These are phyloP conservation scores for Trametes gibbosa DNA, from an alignment of 768 basidiomycete species.

Conservation along the genomic window DNA sequence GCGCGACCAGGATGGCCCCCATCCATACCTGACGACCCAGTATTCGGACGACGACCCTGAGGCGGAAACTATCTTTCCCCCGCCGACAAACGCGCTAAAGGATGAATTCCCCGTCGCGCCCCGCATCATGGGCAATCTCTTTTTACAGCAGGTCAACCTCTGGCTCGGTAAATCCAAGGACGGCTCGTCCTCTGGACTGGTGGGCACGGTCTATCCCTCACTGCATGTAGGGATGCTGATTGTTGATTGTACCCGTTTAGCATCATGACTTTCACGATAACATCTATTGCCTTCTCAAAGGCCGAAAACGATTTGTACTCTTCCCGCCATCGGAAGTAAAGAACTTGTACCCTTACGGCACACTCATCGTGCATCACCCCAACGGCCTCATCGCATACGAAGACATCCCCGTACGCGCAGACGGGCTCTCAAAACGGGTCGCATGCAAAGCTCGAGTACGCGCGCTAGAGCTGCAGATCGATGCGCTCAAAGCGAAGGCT, in stretches of 20 bases:
- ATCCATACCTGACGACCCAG: conserved; percentile 31
- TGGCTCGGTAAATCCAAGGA: conserved; percentile 31
- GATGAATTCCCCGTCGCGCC: conserved; percentile 30
- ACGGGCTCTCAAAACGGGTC: conserved; percentile 25
- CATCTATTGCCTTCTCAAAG: conserved; percentile 30
- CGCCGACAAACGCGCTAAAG: conserved; percentile 27
- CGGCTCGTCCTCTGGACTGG: conserved; percentile 31
- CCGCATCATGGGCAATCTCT: conserved; percentile 30
- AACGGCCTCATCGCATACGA: conserved; percentile 33
- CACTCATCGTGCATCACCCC: conserved; percentile 23
- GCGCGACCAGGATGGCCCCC: conserved; percentile 16
- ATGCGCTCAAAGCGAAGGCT: conserved; percentile 13
- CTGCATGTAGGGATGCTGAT: background rate
- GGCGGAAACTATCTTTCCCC: conserved; percentile 27
- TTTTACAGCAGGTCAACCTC: conserved; percentile 32
- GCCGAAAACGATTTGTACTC: conserved; percentile 33
- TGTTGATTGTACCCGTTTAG: conserved; percentile 1
- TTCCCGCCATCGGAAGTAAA: conserved; percentile 26
- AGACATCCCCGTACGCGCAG: conserved; percentile 25
- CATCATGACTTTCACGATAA: conserved; percentile 36
- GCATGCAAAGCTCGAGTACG: conserved; percentile 25
- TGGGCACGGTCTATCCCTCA: conserved; percentile 2
- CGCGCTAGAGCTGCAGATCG: conserved; percentile 25
- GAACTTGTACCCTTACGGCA: conserved; percentile 28
- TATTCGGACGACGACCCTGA: conserved; percentile 29